Evolutionary conservation across 192 early-diverging fungal species (phyloP), one percentile per base, ranked within the genome.

Genomic region (Coemansia sp.): DNA sequence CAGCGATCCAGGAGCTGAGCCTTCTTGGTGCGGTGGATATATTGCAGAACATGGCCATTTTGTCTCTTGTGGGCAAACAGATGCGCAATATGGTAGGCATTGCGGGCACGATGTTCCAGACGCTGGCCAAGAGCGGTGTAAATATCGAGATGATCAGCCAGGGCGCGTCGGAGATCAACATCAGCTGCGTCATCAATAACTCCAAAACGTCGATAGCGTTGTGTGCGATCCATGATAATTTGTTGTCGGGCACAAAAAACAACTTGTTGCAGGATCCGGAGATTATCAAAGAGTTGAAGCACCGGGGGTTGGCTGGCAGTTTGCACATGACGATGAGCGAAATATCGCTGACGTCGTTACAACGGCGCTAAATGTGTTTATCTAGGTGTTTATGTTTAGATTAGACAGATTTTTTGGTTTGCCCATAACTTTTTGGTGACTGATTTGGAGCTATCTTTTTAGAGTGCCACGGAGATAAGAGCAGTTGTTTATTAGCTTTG

Each of bases 91-190:
- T 94, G 92, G 95, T 98, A 23, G 97, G 97, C 56, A 90, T 94
- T 51, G 90, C 94, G 7, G 88, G 93, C 22, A 86, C 83, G 69
- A 98, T 99, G 95, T 99, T 99, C 76, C 83, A 83, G 57, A 93
- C 91, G 2, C 79, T 99, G 38, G 93, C 94, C 14, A 88, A 86
- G 51, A 86, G 90, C 47, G 80, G 86, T 60, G 89, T 99, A 65
- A 99, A 99, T 70, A 97, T 99, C 71, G 97, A 99, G 78, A 99
- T 99, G 97, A 99, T 99, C 52, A 94, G 92, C 14, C 97, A 99
- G 80, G 97, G 97, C 37, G 93, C 97, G 3, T 92, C 89, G 9
- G 97, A 99, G 78, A 98, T 99, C 71, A 99, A 99, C 74, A 99
- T 99, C 64, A 93, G 90, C 19, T 99, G 97, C 64, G 94, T 99